Conservation (phyloP, 208 protist species). For the Leishmania tarentolae region DNA sequence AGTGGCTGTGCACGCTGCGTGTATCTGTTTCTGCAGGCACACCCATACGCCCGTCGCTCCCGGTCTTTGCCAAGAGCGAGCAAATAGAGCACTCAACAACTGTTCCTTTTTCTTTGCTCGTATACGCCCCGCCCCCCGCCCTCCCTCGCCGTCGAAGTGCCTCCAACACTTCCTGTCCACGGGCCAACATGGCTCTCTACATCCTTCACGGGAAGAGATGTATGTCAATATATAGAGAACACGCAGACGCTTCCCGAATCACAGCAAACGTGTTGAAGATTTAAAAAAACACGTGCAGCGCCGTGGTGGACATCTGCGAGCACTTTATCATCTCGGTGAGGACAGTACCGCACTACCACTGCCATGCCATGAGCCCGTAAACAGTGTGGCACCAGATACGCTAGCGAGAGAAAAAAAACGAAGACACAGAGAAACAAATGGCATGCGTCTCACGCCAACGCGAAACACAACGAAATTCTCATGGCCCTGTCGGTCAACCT, state of each 20-base stretch:
- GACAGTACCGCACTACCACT: background rate
- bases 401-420: background rate
- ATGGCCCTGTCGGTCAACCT: too few relatives aligned
- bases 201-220: background rate
- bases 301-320: background rate
- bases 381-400: background rate
- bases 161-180: background rate
- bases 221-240: background rate
- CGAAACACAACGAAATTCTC: too few relatives aligned
- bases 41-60: background rate
- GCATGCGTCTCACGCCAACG: too few relatives aligned
- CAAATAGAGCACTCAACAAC: background rate
- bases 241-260: background rate
- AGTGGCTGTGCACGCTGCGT: background rate
- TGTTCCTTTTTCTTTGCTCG: background rate
- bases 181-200: background rate
- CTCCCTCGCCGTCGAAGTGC: background rate
- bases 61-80: background rate
- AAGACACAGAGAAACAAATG: background rate
- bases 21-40: background rate
- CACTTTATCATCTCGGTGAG: background rate
- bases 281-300: background rate
- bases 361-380: background rate
- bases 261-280: background rate
- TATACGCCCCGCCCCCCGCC: too few relatives aligned